A percentile compares a stretch with the other conserved stretches of the same genome.
Conservation (phyloP, 768 basidiomycete species). For the Candolleomyces aberdarensis region DNA sequence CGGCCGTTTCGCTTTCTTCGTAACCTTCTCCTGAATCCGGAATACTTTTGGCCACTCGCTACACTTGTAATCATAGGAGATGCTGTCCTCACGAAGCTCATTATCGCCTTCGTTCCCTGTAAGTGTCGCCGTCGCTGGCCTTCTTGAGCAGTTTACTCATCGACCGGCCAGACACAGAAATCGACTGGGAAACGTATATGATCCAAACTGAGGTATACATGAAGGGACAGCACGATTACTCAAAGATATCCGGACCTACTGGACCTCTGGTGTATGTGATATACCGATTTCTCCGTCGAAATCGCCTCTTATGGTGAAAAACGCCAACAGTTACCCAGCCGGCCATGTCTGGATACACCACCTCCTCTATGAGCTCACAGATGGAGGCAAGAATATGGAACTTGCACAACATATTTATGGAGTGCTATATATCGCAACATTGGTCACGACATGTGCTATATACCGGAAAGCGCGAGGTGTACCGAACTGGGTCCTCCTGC, state of each 20-base stretch:
- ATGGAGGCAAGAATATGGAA: constrained; percentile 54
- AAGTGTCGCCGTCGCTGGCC: constrained; percentile 26
- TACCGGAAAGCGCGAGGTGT: constrained; percentile 59
- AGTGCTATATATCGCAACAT: constrained; percentile 63
- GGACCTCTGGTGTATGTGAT: constrained; percentile 82
- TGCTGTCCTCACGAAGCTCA: constrained; percentile 71
- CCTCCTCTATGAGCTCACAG: constrained; percentile 60
- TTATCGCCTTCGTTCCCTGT: constrained; percentile 85
- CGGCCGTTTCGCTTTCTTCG: constrained; percentile 20
- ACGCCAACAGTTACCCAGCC: constrained; percentile 77
- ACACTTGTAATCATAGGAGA: constrained; percentile 68
- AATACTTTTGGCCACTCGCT: constrained; percentile 68
- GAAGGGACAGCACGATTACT: constrained; percentile 82
- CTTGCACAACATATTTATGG: constrained; percentile 80
- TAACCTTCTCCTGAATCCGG: constrained; percentile 47
- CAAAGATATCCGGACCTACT: constrained; percentile 80
- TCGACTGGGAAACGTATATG: constrained; percentile 98
- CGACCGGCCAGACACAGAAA: constrained; percentile 80
- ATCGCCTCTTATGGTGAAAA: neutral
- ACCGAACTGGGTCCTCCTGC: constrained; percentile 69
- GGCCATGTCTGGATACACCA: constrained; percentile 87
- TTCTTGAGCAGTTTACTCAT: neutral
- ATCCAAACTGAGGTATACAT: constrained; percentile 76
- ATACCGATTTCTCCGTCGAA: constrained; percentile 1
- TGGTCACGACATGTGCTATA: constrained; percentile 63